Conservation (phyloP, 768 basidiomycete genomes). For the Amanita molliuscula region DNA sequence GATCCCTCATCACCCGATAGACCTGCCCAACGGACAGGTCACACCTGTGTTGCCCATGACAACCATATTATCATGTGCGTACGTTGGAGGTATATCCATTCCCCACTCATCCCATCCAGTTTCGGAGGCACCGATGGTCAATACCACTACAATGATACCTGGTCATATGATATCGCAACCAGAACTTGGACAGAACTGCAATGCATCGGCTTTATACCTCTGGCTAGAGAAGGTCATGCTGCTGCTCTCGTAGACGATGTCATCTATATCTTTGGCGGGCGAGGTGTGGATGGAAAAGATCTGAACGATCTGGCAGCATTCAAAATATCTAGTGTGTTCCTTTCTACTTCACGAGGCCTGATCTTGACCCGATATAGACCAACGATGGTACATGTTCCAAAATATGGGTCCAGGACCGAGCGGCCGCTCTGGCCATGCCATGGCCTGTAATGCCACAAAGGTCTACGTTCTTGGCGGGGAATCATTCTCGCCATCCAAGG, state of each 20-base stretch:
- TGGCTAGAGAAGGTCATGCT: constrained; percentile 92
- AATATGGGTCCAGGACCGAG: constrained; percentile 97
- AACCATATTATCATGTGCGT: constrained; percentile 76
- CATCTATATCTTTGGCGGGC: constrained; percentile 93
- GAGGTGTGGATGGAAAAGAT: constrained; percentile 96
- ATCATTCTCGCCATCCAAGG: constrained; percentile 60
- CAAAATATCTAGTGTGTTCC: constrained; percentile 84
- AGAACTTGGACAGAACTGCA: constrained; percentile 83
- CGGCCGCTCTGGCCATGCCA: constrained; percentile 94
- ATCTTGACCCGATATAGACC: constrained; percentile 43
- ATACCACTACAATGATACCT: constrained; percentile 99
- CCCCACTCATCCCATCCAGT: constrained; percentile 27
- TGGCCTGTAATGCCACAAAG: constrained; percentile 83
- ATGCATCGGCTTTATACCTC: constrained; percentile 95
- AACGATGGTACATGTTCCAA: constrained; percentile 99
- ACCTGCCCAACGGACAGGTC: constrained; percentile 85
- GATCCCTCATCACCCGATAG: constrained; percentile 49
- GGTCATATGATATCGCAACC: constrained; percentile 81
- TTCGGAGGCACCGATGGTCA: constrained; percentile 99
- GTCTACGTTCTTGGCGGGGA: constrained; percentile 96
- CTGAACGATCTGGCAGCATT: constrained; percentile 91
- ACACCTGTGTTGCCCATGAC: constrained; percentile 74
- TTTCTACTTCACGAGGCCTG: constrained; percentile 5
- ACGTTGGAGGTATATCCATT: constrained; percentile 4
- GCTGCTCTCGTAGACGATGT: constrained; percentile 96